Evolutionary conservation across 2,329 filamentous ascomycete species (phyloP).

Genomic region (Hypomyces rosellus): DNA sequence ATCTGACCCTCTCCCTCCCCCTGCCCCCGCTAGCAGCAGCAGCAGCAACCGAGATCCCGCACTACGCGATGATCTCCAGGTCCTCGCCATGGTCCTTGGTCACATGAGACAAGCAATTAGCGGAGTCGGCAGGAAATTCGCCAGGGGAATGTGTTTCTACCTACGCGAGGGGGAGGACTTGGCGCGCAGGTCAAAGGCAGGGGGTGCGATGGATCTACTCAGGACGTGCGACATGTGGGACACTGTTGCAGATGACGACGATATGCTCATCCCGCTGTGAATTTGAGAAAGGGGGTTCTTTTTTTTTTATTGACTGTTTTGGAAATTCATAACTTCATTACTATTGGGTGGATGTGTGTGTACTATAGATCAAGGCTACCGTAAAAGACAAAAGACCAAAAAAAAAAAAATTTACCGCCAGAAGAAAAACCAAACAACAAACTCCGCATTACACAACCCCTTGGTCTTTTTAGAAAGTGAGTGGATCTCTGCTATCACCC

Average conservation of each 20-base stretch:
- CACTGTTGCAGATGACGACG: conserved; percentile 2
- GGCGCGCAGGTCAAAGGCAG: conserved; percentile 11
- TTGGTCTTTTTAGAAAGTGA: neutral
- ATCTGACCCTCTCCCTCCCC: neutral
- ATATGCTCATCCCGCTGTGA: neutral
- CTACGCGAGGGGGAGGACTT: conserved; percentile 11
- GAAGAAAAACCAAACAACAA: no score
- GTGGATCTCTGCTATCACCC: conserved; percentile 13
- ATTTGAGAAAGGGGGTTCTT: no score
- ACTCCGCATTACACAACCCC: no score
- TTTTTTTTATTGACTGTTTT: no score
- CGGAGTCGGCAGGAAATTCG: conserved; percentile 16
- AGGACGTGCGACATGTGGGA: conserved; percentile 17
- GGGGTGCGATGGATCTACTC: conserved; percentile 14
- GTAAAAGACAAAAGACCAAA: neutral
- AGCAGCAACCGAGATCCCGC: conserved; percentile 9
- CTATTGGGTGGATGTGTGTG: no score
- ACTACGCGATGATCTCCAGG: conserved; percentile 16
- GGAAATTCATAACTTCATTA: no score
- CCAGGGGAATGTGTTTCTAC: conserved; percentile 17
- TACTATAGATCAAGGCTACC: no score
- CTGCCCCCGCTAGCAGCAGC: no score
- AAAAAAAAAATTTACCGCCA: neutral
- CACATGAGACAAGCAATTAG: conserved; percentile 13
- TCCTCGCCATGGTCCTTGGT: conserved; percentile 14